These are phyloP conservation scores for Fragosphaeria purpurea DNA, from an alignment of 2,329 filamentous ascomycete species.

Conservation along the genomic window DNA sequence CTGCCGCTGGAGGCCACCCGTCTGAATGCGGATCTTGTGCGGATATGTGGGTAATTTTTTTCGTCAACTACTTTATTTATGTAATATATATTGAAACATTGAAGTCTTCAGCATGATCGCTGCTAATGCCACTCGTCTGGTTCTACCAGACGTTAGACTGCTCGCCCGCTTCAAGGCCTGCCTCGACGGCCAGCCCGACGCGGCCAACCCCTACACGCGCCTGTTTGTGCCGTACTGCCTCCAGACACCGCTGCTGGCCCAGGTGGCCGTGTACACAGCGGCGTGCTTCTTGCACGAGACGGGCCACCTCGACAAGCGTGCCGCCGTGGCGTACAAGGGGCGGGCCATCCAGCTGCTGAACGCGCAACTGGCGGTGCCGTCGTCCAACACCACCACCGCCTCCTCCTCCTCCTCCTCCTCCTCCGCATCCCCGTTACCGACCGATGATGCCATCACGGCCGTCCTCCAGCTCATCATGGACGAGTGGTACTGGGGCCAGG, in stretches of 20 bases:
- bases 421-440: constrained; percentile 23
- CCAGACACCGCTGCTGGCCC: constrained; percentile 38
- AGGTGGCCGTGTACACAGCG: constrained; percentile 39
- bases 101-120: too few relatives aligned
- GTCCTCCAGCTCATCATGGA: constrained; percentile 39
- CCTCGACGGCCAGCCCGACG: constrained; percentile 37
- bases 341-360: constrained; percentile 36
- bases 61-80: too few relatives aligned
- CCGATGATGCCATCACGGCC: constrained; percentile 36
- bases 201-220: constrained; percentile 33
- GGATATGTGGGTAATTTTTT: constrained; percentile 30
- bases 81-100: too few relatives aligned
- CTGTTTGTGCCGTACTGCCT: constrained; percentile 37
- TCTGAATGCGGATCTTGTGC: constrained; percentile 37
- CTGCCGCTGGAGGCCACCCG: constrained; percentile 32
- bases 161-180: constrained; percentile 41
- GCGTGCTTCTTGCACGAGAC: constrained; percentile 42
- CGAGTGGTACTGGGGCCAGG: constrained; percentile 45
- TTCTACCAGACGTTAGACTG: constrained; percentile 32
- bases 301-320: constrained; percentile 33
- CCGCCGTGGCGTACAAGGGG: constrained; percentile 33
- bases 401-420: constrained; percentile 18
- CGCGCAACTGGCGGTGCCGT: constrained; percentile 28
- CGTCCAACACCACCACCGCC: not conserved
- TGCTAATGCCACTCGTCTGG: too few relatives aligned